Evolutionary conservation across 78 protist species (phyloP).

Genomic region (Planoprotostelium fungivorum): DNA sequence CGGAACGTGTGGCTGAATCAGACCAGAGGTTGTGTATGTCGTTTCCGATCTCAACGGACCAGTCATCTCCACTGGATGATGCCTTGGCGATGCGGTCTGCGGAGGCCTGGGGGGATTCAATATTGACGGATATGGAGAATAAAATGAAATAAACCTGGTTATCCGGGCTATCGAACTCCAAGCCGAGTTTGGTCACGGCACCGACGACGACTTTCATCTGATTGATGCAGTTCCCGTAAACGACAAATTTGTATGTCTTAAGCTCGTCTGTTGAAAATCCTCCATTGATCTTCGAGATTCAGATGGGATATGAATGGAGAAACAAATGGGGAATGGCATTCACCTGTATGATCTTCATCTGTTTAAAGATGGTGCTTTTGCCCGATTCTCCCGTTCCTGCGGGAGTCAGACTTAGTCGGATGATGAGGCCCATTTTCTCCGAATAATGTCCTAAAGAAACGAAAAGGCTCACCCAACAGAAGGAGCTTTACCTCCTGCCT

Average conservation of each 20-base stretch:
- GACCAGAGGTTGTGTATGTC: slow-evolving; percentile 48
- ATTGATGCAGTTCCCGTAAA: slow-evolving; percentile 60
- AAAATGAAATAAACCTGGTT: no score
- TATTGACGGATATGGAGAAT: not conserved
- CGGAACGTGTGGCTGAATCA: slow-evolving; percentile 35
- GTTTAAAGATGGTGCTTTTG: slow-evolving; percentile 60
- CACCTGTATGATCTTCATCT: slow-evolving; percentile 64
- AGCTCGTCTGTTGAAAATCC: slow-evolving; percentile 51
- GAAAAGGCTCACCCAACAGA: slow-evolving; percentile 42
- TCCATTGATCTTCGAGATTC: slow-evolving; percentile 28
- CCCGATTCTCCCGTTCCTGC: slow-evolving; percentile 40
- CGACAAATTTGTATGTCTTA: slow-evolving; percentile 47
- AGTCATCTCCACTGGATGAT: slow-evolving; percentile 51
- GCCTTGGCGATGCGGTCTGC: slow-evolving; percentile 36
- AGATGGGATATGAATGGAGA: no score
- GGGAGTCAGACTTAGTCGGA: not conserved
- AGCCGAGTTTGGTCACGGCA: slow-evolving; percentile 15
- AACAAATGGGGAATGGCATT: no score
- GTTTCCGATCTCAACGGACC: slow-evolving; percentile 45
- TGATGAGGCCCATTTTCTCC: slow-evolving; percentile 9
- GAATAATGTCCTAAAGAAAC: no score
- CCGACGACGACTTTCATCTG: slow-evolving; percentile 61
- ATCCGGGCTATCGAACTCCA: slow-evolving; percentile 11
- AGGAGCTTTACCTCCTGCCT: slow-evolving; percentile 47
- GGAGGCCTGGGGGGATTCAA: slow-evolving; percentile 15